Conservation (phyloP, 179 eudicot species). For the Silene vulgaris region DNA sequence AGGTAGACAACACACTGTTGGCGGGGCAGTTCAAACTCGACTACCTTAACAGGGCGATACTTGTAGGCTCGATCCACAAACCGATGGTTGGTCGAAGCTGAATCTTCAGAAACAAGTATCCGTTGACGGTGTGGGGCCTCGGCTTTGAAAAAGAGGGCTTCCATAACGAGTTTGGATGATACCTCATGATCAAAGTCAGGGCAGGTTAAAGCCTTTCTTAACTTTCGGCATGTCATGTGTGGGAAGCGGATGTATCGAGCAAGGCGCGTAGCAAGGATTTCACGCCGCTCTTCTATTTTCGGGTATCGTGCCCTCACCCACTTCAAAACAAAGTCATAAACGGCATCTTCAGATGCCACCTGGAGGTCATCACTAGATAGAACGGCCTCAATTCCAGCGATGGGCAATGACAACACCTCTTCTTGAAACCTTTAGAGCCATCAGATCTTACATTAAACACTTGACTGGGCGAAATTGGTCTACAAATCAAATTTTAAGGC, state of each 20-base stretch:
- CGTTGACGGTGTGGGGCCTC: conserved; percentile 88
- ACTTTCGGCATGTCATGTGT: conserved; percentile 78
- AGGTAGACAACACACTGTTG: conserved; percentile 82
- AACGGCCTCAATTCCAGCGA: conserved; percentile 82
- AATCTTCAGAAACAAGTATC: conserved; percentile 51
- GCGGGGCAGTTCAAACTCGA: conserved; percentile 76
- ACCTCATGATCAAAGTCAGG: conserved; percentile 72
- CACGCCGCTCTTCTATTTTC: conserved; percentile 66
- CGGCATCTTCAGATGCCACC: conserved; percentile 89
- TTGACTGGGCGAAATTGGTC: background rate
- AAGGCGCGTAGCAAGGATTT: conserved; percentile 62
- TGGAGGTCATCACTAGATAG: conserved; percentile 75
- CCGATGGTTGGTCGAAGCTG: conserved; percentile 45
- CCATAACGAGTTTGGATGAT: conserved; percentile 71
- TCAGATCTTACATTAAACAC: conserved; percentile 15
- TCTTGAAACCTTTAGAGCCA: conserved; percentile 56
- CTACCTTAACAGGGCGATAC: conserved; percentile 81
- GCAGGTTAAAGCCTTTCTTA: conserved; percentile 68
- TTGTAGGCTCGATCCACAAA: conserved; percentile 76
- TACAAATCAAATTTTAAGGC: background rate
- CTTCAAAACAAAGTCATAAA: conserved; percentile 71
- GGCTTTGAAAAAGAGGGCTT: conserved; percentile 83
- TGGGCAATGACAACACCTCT: conserved; percentile 69
- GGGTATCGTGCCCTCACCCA: conserved; percentile 75
- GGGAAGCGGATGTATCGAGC: conserved; percentile 75